These are phyloP conservation scores for Bolboschoenoplectus hybrid DNA, from an alignment of 202 grass and related monocot species.

Conservation along the genomic window DNA sequence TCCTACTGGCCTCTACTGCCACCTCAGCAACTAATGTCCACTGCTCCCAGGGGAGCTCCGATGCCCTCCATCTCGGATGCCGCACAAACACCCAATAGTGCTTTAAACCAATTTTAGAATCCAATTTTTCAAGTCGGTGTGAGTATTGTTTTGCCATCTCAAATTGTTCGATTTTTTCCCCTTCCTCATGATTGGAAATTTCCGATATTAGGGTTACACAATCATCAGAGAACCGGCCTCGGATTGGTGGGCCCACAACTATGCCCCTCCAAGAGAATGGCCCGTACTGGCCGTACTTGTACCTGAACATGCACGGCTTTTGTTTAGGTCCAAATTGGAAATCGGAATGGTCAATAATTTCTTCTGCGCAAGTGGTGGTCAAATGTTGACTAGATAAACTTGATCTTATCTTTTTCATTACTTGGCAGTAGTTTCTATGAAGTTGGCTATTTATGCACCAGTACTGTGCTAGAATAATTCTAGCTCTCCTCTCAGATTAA, in stretches of 20 bases:
- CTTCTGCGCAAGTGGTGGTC: not conserved
- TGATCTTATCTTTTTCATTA: not conserved
- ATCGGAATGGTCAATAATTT: not conserved
- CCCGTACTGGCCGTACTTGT: constrained; percentile 81
- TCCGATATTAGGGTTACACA: constrained; percentile 75
- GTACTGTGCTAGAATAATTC: not conserved
- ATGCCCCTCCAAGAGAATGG: constrained; percentile 96
- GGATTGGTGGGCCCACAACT: constrained; percentile 87
- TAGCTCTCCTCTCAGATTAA: not conserved
- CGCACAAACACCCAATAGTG: constrained; percentile 92
- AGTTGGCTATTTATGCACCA: not conserved
- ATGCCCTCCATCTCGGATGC: constrained; percentile 79
- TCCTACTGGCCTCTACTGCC: constrained; percentile 54
- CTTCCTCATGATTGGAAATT: constrained; percentile 77
- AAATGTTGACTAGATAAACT: not conserved
- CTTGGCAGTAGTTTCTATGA: not conserved
- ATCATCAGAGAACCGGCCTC: constrained; percentile 88
- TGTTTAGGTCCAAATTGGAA: not conserved
- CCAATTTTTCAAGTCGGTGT: constrained; percentile 61
- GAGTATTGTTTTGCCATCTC: constrained; percentile 76
- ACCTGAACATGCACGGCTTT: constrained; percentile 30
- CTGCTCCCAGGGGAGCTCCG: constrained; percentile 72
- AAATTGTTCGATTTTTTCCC: constrained; percentile 79
- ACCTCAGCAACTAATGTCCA: constrained; percentile 93
- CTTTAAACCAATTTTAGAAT: constrained; percentile 44